Evolutionary conservation across 176 grass and related monocot genomes (phyloP).

Genomic region (Juncus effusus): DNA sequence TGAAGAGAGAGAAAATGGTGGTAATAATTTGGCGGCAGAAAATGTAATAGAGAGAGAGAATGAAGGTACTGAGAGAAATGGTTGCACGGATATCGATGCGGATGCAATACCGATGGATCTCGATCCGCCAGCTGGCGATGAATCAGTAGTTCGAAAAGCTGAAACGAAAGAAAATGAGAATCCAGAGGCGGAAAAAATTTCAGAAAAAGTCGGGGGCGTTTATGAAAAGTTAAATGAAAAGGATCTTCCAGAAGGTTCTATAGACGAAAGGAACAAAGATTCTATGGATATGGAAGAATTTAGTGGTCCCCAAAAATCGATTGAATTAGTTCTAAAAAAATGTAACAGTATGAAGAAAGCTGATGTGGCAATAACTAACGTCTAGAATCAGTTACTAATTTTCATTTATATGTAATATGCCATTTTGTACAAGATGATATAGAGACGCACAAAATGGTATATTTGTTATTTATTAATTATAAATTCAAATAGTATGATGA

Average conservation of each 20-base stretch:
- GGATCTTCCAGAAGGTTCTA: background rate
- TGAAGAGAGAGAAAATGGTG: conserved; percentile 16
- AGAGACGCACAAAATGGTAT: too few relatives aligned
- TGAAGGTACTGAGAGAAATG: conserved; percentile 8
- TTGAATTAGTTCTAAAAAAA: too few relatives aligned
- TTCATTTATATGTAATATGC: too few relatives aligned
- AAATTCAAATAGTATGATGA: too few relatives aligned
- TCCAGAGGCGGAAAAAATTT: conserved; percentile 9
- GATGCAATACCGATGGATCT: conserved; percentile 9
- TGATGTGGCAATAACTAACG: background rate
- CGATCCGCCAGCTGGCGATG: background rate
- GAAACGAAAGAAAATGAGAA: background rate
- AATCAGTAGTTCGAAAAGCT: background rate
- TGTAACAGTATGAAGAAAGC: background rate
- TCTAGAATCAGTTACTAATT: too few relatives aligned
- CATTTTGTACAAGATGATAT: too few relatives aligned
- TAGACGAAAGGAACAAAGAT: conserved; percentile 1
- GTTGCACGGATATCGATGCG: background rate
- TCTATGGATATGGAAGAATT: background rate
- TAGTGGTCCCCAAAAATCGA: background rate
- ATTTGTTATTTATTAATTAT: too few relatives aligned
- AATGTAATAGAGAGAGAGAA: conserved; percentile 7
- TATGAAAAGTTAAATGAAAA: background rate
- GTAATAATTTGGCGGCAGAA: conserved; percentile 8
- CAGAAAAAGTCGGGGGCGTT: background rate